phyloP scores from a whole-genome alignment of 495 filamentous ascomycete genomes.

The Talaromyces nanjingensis region DNA sequence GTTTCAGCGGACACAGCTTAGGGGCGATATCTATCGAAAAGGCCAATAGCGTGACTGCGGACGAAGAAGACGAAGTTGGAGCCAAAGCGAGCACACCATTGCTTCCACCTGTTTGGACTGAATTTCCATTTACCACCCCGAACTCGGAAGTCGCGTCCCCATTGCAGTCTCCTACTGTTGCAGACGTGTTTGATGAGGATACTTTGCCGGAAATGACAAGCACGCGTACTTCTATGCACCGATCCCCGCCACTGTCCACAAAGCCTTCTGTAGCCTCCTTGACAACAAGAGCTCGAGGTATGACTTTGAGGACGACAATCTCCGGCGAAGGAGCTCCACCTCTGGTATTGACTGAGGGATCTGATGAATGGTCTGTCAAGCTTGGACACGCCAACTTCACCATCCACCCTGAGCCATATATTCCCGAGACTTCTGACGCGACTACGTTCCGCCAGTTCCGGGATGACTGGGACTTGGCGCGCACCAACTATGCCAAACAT shows the following conservation, averaged over 20 bases:
- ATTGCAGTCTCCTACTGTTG: slow-evolving; percentile 71
- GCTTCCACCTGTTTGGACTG: slow-evolving; percentile 70
- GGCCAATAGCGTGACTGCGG: slow-evolving; percentile 42
- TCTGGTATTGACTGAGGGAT: slow-evolving; percentile 53
- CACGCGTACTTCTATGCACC: slow-evolving; percentile 40
- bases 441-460: slow-evolving; percentile 60
- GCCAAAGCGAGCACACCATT: slow-evolving; percentile 64
- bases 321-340: slow-evolving; percentile 50
- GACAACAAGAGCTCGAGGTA: slow-evolving; percentile 38
- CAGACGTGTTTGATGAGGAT: slow-evolving; percentile 30
- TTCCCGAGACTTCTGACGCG: slow-evolving; percentile 51
- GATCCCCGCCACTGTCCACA: slow-evolving; percentile 72
- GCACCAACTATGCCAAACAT: slow-evolving; percentile 76
- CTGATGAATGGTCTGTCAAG: slow-evolving; percentile 73
- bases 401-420: slow-evolving; percentile 76
- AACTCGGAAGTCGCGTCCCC: slow-evolving; percentile 58
- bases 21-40: slow-evolving; percentile 52
- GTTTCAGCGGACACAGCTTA: slow-evolving; percentile 37
- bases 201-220: slow-evolving; percentile 33
- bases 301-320: slow-evolving; percentile 37
- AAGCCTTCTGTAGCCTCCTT: slow-evolving; percentile 76
- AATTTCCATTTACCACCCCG: slow-evolving; percentile 32
- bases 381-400: slow-evolving; percentile 91
- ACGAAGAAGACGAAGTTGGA: slow-evolving; percentile 51
- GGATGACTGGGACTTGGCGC: slow-evolving; percentile 71